Percentiles rank a stretch among this genome's conserved stretches.
These are phyloP conservation scores for Dictyostelium capitatum DNA, from an alignment of 78 protist genomes.

Conservation along the genomic window DNA sequence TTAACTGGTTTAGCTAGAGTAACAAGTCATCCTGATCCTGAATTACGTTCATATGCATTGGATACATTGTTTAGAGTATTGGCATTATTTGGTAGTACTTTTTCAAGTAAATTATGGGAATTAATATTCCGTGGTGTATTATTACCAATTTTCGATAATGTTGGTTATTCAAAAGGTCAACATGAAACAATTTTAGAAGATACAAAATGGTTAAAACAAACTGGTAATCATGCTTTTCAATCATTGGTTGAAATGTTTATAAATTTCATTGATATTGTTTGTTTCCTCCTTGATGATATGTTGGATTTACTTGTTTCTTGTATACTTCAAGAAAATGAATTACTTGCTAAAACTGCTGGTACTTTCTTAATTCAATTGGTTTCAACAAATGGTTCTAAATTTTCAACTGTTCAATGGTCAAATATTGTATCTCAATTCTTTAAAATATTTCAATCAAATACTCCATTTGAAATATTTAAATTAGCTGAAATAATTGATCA, in stretches of 20 bases:
- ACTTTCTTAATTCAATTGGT: slow-evolving; percentile 80
- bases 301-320: slow-evolving; percentile 76
- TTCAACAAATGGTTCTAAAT: slow-evolving; percentile 76
- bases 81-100: slow-evolving; percentile 78
- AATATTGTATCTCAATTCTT: slow-evolving; percentile 56
- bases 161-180: slow-evolving; percentile 75
- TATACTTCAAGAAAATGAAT: slow-evolving; percentile 79
- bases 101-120: slow-evolving; percentile 89
- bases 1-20: slow-evolving; percentile 83
- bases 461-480: slow-evolving; percentile 67
- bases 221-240: slow-evolving; percentile 85
- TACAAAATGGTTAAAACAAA: slow-evolving; percentile 77
- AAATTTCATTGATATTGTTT: slow-evolving; percentile 75
- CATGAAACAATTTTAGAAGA: slow-evolving; percentile 70
- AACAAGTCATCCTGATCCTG: slow-evolving; percentile 78
- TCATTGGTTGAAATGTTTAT: slow-evolving; percentile 79
- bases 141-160: slow-evolving; percentile 94
- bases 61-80: slow-evolving; percentile 86
- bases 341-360: slow-evolving; percentile 77
- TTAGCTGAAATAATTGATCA: not conserved
- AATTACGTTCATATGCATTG: slow-evolving; percentile 85
- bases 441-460: slow-evolving; percentile 69
- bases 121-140: slow-evolving; percentile 93
- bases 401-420: slow-evolving; percentile 66
- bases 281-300: slow-evolving; percentile 85